A percentile compares a stretch with the other conserved stretches of the same genome.
Evolutionary conservation across 768 basidiomycete genomes (phyloP).

Genomic region (Lentinula guzmanii): DNA sequence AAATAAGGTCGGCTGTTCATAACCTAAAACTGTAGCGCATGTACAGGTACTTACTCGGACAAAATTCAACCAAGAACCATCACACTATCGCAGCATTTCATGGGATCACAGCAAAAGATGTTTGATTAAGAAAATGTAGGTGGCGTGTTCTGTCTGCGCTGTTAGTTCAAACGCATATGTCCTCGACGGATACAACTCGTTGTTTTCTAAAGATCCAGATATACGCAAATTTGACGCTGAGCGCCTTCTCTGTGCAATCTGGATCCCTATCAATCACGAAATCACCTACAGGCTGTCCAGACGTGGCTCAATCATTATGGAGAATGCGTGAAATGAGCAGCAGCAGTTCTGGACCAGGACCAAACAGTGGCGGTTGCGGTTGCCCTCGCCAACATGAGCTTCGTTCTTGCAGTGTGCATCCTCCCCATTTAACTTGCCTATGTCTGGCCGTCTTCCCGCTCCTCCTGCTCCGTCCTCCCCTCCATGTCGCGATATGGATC

Average conservation of each 20-base stretch:
- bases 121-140: slow-evolving; percentile 71
- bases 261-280: slow-evolving; percentile 54
- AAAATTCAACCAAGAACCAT: no score
- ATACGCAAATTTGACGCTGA: slow-evolving; percentile 72
- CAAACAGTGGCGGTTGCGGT: neutral
- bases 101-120: slow-evolving; percentile 86
- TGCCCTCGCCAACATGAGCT: slow-evolving; percentile 8
- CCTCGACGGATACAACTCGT: slow-evolving; percentile 51
- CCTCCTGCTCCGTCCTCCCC: neutral
- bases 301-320: slow-evolving; percentile 61
- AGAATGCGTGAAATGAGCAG: slow-evolving; percentile 37
- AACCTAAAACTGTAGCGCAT: no score
- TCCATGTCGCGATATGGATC: neutral
- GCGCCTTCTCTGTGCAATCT: slow-evolving; percentile 61
- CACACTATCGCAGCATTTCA: slow-evolving; percentile 70
- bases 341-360: neutral
- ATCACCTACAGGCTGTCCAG: slow-evolving; percentile 56
- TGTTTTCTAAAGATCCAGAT: slow-evolving; percentile 60
- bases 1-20: no score
- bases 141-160: slow-evolving; percentile 5
- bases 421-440: neutral
- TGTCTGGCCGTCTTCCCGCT: neutral
- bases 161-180: slow-evolving; percentile 37
- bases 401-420: slow-evolving; percentile 1
- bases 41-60: no score